These are phyloP conservation scores for Chalciporus chontae DNA, from an alignment of 768 basidiomycete genomes.

Conservation along the genomic window DNA sequence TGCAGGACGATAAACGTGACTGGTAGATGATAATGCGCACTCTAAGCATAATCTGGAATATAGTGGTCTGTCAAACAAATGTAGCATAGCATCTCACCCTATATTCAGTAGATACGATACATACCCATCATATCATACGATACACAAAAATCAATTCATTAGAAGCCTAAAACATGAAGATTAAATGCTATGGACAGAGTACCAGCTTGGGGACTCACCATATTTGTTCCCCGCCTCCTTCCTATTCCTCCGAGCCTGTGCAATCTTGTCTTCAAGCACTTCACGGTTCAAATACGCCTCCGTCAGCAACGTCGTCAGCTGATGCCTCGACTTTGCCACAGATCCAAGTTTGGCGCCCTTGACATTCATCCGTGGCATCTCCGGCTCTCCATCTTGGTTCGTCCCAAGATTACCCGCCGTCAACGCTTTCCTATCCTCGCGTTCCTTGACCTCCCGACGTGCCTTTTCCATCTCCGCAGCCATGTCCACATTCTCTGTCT, in stretches of 20 bases:
- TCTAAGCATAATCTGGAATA: background rate
- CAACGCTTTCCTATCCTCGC: constrained; percentile 73
- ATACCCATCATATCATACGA: constrained; percentile 3
- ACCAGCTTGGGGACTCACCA: constrained; percentile 44
- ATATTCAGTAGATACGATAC: constrained; percentile 17
- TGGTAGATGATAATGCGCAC: background rate
- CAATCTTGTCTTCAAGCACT: constrained; percentile 77
- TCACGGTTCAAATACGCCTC: constrained; percentile 86
- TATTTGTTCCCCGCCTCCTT: constrained; percentile 94
- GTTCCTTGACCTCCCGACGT: constrained; percentile 67
- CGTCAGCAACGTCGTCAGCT: constrained; percentile 73
- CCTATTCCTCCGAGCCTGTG: constrained; percentile 75
- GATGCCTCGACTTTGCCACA: constrained; percentile 70
- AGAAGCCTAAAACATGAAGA: constrained; percentile 20
- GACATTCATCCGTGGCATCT: constrained; percentile 79
- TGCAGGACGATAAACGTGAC: constrained; percentile 10
- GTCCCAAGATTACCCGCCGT: constrained; percentile 52
- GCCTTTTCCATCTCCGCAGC: constrained; percentile 75
- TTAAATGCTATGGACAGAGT: background rate
- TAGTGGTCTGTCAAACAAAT: background rate
- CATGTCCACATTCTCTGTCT: constrained; percentile 60
- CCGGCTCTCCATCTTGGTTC: constrained; percentile 40
- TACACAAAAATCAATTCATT: background rate
- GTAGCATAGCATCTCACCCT: constrained; percentile 24
- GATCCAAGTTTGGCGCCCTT: constrained; percentile 70